These are phyloP conservation scores for Scleromitrula shiraiana DNA, from an alignment of 2,329 filamentous ascomycete species.

Conservation along the genomic window DNA sequence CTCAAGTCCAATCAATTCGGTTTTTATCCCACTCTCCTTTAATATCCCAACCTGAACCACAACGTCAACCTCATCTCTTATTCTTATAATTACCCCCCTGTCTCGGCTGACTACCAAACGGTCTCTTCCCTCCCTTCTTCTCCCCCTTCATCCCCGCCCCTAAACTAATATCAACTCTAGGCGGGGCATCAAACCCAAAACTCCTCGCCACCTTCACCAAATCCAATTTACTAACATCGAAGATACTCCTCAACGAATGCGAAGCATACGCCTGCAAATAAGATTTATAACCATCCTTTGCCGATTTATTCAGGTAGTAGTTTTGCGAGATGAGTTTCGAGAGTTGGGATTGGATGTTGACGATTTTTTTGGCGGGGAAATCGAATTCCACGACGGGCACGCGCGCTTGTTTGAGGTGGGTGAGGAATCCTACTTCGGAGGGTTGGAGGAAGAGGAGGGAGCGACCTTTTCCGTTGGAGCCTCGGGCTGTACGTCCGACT, in stretches of 20 bases:
- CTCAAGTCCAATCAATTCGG: too few species aligned
- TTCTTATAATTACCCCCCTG: constrained; percentile 38
- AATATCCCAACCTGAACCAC: too few species aligned
- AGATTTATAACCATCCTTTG: constrained; percentile 71
- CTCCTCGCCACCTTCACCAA: constrained; percentile 76
- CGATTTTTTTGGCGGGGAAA: constrained; percentile 84
- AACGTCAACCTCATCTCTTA: constrained; percentile 17
- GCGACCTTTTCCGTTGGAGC: constrained; percentile 72
- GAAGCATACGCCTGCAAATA: constrained; percentile 95
- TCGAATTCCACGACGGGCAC: constrained; percentile 96
- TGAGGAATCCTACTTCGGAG: constrained; percentile 83
- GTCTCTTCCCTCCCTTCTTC: constrained; percentile 60
- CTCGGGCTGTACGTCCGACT: constrained; percentile 88
- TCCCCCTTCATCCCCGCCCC: constrained; percentile 70
- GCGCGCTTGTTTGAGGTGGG: constrained; percentile 80
- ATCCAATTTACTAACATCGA: constrained; percentile 76
- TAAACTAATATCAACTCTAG: constrained; percentile 69
- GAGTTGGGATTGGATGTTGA: constrained; percentile 83
- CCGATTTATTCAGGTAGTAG: constrained; percentile 90
- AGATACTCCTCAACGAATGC: constrained; percentile 74
- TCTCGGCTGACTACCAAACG: constrained; percentile 72
- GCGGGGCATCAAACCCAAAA: constrained; percentile 72
- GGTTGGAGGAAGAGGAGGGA: constrained; percentile 92
- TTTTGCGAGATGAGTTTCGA: constrained; percentile 93
- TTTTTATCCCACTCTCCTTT: too few species aligned